phyloP scores from a whole-genome alignment of 805 yeast species.

The Lipomyces japonicus region DNA sequence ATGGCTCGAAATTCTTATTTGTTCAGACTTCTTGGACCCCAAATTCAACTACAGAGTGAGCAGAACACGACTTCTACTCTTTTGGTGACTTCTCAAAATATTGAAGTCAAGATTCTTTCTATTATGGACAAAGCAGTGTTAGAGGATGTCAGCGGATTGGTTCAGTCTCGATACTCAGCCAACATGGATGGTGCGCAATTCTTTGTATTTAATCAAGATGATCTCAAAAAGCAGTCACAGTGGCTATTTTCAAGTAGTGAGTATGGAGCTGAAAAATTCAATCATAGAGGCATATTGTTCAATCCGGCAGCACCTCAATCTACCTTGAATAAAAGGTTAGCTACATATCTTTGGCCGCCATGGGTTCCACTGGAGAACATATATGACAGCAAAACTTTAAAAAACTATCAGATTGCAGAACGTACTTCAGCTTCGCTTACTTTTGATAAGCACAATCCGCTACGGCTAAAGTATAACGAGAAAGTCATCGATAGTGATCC shows the following conservation, averaged over 20 bases:
- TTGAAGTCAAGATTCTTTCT: constrained; percentile 65
- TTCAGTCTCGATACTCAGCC: constrained; percentile 68
- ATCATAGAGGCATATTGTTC: constrained; percentile 1
- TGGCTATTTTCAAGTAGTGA: constrained; percentile 46
- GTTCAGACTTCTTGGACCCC: constrained; percentile 72
- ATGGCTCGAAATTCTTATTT: constrained; percentile 49
- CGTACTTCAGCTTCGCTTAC: constrained; percentile 60
- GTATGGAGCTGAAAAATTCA: constrained; percentile 54
- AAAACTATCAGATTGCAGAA: constrained; percentile 54
- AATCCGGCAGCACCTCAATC: background rate
- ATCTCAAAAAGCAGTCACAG: constrained; percentile 39
- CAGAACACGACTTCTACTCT: constrained; percentile 56
- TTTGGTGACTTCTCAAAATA: constrained; percentile 66
- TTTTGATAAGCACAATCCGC: constrained; percentile 51
- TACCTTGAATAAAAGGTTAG: background rate
- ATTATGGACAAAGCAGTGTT: constrained; percentile 49
- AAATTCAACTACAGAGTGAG: constrained; percentile 63
- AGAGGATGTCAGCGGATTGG: constrained; percentile 45
- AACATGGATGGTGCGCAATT: constrained; percentile 67
- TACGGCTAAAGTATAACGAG: constrained; percentile 39
- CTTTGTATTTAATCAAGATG: constrained; percentile 58
- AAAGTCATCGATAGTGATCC: constrained; percentile 16
- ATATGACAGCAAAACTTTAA: constrained; percentile 49
- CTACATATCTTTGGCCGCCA: constrained; percentile 71
- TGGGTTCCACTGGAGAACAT: constrained; percentile 77